phyloP scores from a whole-genome alignment of 2,329 filamentous ascomycete species.

The Fusarium coicis region DNA sequence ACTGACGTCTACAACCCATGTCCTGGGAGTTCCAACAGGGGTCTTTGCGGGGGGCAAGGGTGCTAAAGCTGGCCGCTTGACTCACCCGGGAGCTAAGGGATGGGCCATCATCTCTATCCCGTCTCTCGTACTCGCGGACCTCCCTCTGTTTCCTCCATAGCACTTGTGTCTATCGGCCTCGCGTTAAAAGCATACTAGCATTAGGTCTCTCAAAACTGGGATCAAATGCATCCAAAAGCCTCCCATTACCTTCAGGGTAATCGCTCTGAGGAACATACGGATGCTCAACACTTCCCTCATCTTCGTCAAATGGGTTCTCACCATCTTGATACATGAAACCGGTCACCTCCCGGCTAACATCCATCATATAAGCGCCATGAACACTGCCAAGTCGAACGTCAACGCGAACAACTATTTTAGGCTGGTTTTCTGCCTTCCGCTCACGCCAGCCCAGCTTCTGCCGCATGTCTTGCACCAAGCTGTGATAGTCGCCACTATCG shows the following conservation, averaged over 20 bases:
- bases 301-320: background rate
- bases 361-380: background rate
- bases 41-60: background rate
- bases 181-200: background rate
- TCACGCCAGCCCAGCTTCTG: background rate
- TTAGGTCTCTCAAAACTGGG: background rate
- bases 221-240: background rate
- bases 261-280: background rate
- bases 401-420: constrained; percentile 1
- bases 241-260: background rate
- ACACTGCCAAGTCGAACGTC: background rate
- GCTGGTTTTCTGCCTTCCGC: background rate
- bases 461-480: background rate
- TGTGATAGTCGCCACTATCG: background rate
- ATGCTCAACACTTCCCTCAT: background rate
- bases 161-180: background rate
- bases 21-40: background rate
- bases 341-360: background rate
- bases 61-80: constrained; percentile 31
- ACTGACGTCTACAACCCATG: background rate
- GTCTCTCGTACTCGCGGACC: background rate
- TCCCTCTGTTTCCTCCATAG: background rate
- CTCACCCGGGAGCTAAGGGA: constrained; percentile 31
- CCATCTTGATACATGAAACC: background rate
- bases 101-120: background rate